These are phyloP conservation scores for Anthracocystis setariae DNA, from an alignment of 1,284 basidiomycete genomes.

Conservation along the genomic window DNA sequence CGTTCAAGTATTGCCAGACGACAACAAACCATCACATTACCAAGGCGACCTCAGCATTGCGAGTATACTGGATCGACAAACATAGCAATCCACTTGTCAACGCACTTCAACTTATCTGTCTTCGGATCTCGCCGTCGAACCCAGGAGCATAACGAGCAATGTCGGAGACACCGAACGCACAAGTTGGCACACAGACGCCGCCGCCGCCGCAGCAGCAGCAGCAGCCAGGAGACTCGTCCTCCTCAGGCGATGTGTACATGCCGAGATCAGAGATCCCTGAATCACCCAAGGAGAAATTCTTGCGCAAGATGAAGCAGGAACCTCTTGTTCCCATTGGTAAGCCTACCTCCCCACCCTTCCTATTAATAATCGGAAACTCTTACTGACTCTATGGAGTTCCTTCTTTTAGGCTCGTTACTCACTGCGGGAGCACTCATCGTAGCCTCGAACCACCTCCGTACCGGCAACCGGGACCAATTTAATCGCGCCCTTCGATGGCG, in stretches of 20 bases:
- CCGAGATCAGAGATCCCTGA: constrained; percentile 30
- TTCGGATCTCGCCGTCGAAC: too few relatives aligned
- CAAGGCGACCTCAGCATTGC: too few relatives aligned
- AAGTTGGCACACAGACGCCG: too few relatives aligned
- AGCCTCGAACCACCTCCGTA: constrained; percentile 61
- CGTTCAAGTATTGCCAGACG: too few relatives aligned
- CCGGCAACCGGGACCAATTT: constrained; percentile 62
- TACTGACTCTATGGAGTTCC: background rate
- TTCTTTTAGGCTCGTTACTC: constrained; percentile 53
- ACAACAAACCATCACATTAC: too few relatives aligned
- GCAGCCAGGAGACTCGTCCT: constrained; percentile 28
- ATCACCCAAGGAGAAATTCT: constrained; percentile 56
- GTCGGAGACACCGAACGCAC: constrained; percentile 38
- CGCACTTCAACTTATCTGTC: too few relatives aligned
- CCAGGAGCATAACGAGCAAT: constrained; percentile 11
- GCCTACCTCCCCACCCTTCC: constrained; percentile 2
- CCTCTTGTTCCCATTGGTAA: constrained; percentile 66
- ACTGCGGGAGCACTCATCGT: constrained; percentile 62
- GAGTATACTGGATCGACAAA: too few relatives aligned
- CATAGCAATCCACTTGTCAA: too few relatives aligned
- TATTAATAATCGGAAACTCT: background rate
- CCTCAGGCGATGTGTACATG: constrained; percentile 9
- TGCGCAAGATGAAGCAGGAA: constrained; percentile 62
- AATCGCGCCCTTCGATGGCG: constrained; percentile 65
- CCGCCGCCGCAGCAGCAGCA: too few relatives aligned